Conservation (phyloP, 1,284 basidiomycete species). For the Fistulina hepatica region DNA sequence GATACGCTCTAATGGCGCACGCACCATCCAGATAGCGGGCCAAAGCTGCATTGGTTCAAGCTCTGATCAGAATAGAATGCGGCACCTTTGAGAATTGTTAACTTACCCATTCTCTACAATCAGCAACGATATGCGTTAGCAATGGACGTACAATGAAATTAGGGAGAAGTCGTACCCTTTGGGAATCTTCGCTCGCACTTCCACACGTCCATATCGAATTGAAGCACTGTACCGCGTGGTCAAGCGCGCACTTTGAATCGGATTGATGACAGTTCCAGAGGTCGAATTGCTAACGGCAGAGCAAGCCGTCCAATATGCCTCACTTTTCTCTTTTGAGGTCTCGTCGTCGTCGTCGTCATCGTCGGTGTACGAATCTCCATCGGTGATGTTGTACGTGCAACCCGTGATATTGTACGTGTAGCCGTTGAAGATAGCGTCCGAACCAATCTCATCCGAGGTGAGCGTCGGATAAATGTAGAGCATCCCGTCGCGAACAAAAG, state of each 20-base stretch:
- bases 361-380: no score
- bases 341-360: conserved; percentile 10
- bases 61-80: conserved; percentile 25
- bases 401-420: conserved; percentile 54
- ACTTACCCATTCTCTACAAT: no score
- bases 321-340: background rate
- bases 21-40: conserved; percentile 83
- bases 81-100: conserved; percentile 22
- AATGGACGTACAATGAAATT: conserved; percentile 8
- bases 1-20: conserved; percentile 44
- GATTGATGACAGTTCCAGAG: conserved; percentile 63
- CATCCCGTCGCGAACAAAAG: conserved; percentile 54
- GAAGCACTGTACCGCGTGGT: conserved; percentile 51
- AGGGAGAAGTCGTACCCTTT: conserved; percentile 27
- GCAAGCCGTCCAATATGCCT: conserved; percentile 29
- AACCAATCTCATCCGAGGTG: conserved; percentile 55
- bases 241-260: conserved; percentile 65
- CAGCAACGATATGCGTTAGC: no score
- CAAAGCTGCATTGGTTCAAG: conserved; percentile 45
- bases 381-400: conserved; percentile 40
- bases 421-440: conserved; percentile 46
- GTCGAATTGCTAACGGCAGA: conserved; percentile 50
- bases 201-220: conserved; percentile 52
- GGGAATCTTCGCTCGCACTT: conserved; percentile 57
- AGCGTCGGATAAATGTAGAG: conserved; percentile 78